phyloP scores from a whole-genome alignment of 2,329 filamentous ascomycete genomes.

The Cercospora zeina region DNA sequence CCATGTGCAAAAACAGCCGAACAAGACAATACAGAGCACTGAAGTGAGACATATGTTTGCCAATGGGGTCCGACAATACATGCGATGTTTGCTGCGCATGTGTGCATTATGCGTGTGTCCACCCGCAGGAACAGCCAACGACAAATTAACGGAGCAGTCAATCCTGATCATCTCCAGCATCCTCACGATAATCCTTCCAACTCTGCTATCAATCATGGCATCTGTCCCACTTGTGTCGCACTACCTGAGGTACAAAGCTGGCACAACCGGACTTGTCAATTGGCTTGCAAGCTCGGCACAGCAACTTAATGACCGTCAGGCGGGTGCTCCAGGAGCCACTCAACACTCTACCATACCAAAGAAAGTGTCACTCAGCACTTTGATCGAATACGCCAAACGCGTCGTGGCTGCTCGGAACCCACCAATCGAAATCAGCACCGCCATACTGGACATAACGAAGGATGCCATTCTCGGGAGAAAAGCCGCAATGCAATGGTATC shows the following conservation, averaged over 20 bases:
- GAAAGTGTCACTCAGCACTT: background rate
- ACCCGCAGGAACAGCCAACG: background rate
- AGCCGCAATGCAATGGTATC: slow-evolving; percentile 5
- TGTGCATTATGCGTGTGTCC: background rate
- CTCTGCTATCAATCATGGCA: background rate
- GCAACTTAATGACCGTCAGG: background rate
- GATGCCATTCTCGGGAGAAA: slow-evolving; percentile 12
- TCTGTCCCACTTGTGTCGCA: slow-evolving; percentile 3
- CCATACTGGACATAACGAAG: slow-evolving; percentile 11
- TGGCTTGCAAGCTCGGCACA: slow-evolving; percentile 9
- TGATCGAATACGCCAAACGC: slow-evolving; percentile 1
- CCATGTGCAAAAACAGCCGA: background rate
- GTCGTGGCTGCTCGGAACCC: slow-evolving; percentile 8
- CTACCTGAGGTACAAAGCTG: slow-evolving; percentile 20
- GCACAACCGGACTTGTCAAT: slow-evolving; percentile 9
- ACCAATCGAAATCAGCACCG: slow-evolving; percentile 13
- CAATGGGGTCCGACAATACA: background rate
- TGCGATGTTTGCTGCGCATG: background rate
- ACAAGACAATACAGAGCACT: background rate
- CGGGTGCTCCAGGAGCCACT: background rate
- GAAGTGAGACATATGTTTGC: background rate
- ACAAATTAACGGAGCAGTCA: background rate
- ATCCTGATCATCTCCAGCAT: background rate
- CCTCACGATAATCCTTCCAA: no score
- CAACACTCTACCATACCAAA: background rate